Evolutionary conservation across 176 grass and related monocot genomes (phyloP), one percentile per base, ranked within the genome.

Genomic region (Triticum monococcum): DNA sequence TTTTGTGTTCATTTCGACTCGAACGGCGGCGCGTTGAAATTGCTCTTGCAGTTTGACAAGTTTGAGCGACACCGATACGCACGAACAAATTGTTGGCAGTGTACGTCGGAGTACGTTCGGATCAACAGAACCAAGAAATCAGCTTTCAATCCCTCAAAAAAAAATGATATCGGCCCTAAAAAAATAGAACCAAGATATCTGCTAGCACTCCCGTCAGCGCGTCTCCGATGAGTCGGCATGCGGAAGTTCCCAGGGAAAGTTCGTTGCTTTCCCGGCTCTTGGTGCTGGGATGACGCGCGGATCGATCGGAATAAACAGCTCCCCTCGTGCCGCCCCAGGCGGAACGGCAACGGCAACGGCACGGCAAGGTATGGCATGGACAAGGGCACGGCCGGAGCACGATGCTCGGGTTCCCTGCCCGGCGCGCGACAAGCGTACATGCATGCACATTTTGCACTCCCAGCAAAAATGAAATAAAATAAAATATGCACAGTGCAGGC

Each of bases 361-460:
- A 18, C 12, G n/a, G 50, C 68, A 6, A 14, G 8, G 7, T 18
- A 57, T 57, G 17, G 18, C 54, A 57, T 57, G 17, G 54, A 57
- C 54, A 57, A 57, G 54, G 5, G 71, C 37, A 9, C 48, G 57
- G 52, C 7, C 73, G 84, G 73, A 83, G 66, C 89, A 87, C 89
- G 85, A 91, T 84, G 85, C 85, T 84, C 81, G 81, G 89, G 85
- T 46, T 81, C 57, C 60, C 75, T 18, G n/a, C 37, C 78, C 78
- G 20, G 10, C 56, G 25, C 77, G 83, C 37, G 10, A 32, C 25
- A 45, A 23, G 59, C 59, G 59, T 62, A 62, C 59, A 23, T 62
- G 59, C 59, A 62, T 62, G 59, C 59, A 11, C 46, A 50, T 50
- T 50, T 52, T 52, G 48, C 14, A 17, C 14, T 17, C 48, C 14